Conservation (phyloP, 345 rosid genomes). For the Murraya koenigii region DNA sequence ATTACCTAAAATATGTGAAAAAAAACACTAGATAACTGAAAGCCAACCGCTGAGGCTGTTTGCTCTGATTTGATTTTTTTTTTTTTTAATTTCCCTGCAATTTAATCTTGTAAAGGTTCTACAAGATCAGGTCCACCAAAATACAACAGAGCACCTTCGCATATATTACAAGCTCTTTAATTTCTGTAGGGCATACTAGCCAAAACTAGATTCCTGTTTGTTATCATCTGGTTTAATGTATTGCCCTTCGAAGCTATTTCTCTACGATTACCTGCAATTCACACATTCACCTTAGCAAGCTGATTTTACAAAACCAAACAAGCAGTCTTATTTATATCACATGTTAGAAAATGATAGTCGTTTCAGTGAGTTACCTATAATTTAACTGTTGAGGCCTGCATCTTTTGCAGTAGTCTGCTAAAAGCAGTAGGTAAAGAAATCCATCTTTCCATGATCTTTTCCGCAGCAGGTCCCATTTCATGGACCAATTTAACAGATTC, state of each 20-base stretch:
- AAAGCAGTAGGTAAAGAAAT: slow-evolving; percentile 8
- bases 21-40: neutral
- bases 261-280: neutral
- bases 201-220: neutral
- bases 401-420: slow-evolving; percentile 36
- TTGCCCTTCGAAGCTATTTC: neutral
- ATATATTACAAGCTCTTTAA: neutral
- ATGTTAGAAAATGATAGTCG: too few species aligned
- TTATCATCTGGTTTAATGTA: neutral
- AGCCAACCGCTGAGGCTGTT: neutral
- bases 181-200: neutral
- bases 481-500: slow-evolving; percentile 65
- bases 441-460: slow-evolving; percentile 29
- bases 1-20: too few species aligned
- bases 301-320: neutral
- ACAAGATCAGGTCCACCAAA: neutral
- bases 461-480: slow-evolving; percentile 50
- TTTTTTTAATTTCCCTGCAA: neutral
- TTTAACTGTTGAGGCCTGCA: slow-evolving; percentile 26
- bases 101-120: neutral
- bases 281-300: neutral
- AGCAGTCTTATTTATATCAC: neutral
- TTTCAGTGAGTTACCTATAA: slow-evolving; percentile 18
- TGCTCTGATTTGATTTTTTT: neutral
- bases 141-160: neutral